Percentiles rank a stretch among this genome's conserved stretches.
These are phyloP conservation scores for Mucuna pruriens DNA, from an alignment of 306 rosid species.

Conservation along the genomic window DNA sequence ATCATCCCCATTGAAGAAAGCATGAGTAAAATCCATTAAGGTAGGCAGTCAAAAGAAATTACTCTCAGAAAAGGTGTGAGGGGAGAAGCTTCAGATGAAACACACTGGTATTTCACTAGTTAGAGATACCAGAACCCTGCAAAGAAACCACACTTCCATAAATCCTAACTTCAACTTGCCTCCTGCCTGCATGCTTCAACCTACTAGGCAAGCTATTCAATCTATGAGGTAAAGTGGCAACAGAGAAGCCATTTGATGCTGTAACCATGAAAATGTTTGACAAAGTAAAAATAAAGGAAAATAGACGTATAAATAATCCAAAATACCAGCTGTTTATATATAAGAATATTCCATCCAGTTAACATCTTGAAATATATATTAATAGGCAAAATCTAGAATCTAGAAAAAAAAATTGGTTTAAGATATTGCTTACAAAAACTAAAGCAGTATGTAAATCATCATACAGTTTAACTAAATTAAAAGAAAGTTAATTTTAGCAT, in stretches of 20 bases:
- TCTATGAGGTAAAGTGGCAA: slow-evolving; percentile 2
- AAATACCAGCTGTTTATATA: not conserved
- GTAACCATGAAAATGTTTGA: not conserved
- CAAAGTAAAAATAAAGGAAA: slow-evolving; percentile 14
- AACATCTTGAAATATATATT: slow-evolving; percentile 9
- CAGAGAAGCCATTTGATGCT: slow-evolving; percentile 7
- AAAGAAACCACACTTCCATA: not conserved
- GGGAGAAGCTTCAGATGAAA: too few species aligned
- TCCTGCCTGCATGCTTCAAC: slow-evolving; percentile 7
- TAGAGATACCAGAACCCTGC: not conserved
- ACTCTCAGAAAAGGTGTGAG: too few species aligned
- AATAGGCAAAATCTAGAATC: slow-evolving; percentile 12
- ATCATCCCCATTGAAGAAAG: slow-evolving; percentile 1
- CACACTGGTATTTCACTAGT: too few species aligned
- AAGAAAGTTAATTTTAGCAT: not conserved
- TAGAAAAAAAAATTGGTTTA: slow-evolving; percentile 10
- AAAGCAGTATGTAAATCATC: not conserved
- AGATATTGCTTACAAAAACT: not conserved
- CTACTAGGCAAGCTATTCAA: too few species aligned
- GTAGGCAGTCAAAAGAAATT: too few species aligned
- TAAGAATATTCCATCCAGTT: slow-evolving; percentile 1
- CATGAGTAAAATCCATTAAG: not conserved
- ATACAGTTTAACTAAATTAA: slow-evolving; percentile 17
- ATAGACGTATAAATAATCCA: not conserved
- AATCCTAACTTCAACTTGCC: slow-evolving; percentile 4